Conservation (phyloP, 108 stramenopile species). For the Stephanodiscus minutulus region DNA sequence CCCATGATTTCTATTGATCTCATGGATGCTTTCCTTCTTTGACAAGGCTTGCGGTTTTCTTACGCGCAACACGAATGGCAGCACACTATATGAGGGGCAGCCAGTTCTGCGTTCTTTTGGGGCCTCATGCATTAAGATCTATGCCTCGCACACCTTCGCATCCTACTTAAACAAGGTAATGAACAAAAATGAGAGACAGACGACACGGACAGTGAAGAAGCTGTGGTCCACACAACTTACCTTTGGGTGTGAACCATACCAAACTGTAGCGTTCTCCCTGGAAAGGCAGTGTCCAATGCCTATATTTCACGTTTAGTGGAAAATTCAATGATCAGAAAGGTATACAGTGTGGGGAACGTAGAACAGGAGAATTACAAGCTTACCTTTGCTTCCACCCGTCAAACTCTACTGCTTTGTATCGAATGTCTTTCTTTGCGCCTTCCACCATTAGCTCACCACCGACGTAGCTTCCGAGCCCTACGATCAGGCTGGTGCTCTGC, state of each 20-base stretch:
- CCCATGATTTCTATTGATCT: not conserved
- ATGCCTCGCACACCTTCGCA: constrained; percentile 1
- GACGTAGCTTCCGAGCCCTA: constrained; percentile 75
- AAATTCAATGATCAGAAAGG: constrained; percentile 7
- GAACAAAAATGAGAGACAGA: not conserved
- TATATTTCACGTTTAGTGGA: constrained; percentile 71
- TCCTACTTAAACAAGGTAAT: not conserved
- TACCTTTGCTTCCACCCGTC: constrained; percentile 94
- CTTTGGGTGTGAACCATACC: constrained; percentile 97
- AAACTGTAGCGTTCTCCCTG: constrained; percentile 90
- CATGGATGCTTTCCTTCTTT: too few species aligned
- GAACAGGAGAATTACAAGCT: not conserved
- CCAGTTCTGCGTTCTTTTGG: too few species aligned
- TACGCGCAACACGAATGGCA: too few species aligned
- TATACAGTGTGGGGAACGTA: not conserved
- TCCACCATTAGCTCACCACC: constrained; percentile 95
- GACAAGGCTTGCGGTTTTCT: too few species aligned
- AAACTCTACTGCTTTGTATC: constrained; percentile 91
- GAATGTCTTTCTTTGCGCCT: constrained; percentile 83
- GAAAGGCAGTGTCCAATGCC: constrained; percentile 95
- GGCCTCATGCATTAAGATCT: constrained; percentile 4
- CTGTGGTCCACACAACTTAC: constrained; percentile 11
- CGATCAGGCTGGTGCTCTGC: constrained; percentile 75
- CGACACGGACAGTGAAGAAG: not conserved
- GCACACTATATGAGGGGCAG: too few species aligned